Conservation (phyloP, 2,329 filamentous ascomycete species). For the Xylaria sp. region DNA sequence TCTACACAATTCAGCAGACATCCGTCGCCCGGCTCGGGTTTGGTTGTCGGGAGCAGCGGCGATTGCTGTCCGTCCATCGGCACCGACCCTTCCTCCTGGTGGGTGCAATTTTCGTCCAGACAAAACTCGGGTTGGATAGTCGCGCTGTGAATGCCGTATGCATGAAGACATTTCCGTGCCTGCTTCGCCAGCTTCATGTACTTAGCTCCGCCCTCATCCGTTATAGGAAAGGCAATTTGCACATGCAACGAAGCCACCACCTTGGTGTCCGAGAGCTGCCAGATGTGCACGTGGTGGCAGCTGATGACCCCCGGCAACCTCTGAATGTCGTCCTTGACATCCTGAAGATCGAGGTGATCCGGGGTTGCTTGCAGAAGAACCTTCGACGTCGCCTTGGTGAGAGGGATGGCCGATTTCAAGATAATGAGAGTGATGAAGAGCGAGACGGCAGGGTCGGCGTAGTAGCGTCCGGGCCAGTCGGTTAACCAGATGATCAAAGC, state of each 20-base stretch:
- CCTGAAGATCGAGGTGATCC: slow-evolving; percentile 82
- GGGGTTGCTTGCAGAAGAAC: slow-evolving; percentile 95
- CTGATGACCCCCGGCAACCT: slow-evolving; percentile 82
- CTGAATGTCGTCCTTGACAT: slow-evolving; percentile 92
- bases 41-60: slow-evolving; percentile 19
- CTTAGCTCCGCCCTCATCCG: slow-evolving; percentile 74
- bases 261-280: slow-evolving; percentile 96
- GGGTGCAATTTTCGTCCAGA: slow-evolving; percentile 54
- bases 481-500: slow-evolving; percentile 93
- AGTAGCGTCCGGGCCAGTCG: slow-evolving; percentile 78
- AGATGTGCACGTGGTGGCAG: slow-evolving; percentile 96
- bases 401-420: slow-evolving; percentile 74
- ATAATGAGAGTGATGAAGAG: slow-evolving; percentile 88
- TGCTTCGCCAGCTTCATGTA: slow-evolving; percentile 91
- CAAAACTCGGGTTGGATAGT: slow-evolving; percentile 96
- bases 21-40: slow-evolving; percentile 36
- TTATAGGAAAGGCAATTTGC: slow-evolving; percentile 87
- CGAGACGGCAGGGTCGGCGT: slow-evolving; percentile 90
- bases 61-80: slow-evolving; percentile 36
- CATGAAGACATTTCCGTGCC: slow-evolving; percentile 87
- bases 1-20: slow-evolving; percentile 61
- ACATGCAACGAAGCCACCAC: slow-evolving; percentile 92
- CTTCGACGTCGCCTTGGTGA: slow-evolving; percentile 79
- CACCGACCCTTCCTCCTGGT: slow-evolving; percentile 41
- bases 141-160: slow-evolving; percentile 93